Evolutionary conservation across 2,329 filamentous ascomycete genomes (phyloP).

Genomic region (Colletotrichum spaethianum): DNA sequence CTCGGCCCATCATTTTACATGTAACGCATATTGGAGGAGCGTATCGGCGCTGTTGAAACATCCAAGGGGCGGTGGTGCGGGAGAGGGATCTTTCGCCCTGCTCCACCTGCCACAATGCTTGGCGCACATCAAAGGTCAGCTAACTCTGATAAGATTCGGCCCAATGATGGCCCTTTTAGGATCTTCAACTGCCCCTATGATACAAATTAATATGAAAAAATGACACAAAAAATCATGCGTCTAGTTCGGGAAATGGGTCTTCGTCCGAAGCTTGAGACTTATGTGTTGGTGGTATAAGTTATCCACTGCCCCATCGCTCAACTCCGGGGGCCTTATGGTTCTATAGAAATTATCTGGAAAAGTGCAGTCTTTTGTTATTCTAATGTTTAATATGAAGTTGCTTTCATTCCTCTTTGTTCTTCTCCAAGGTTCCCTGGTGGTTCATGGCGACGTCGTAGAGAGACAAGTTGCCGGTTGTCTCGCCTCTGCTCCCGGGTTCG

Average conservation of each 20-base stretch:
- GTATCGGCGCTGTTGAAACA: too few relatives aligned
- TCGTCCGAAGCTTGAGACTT: not conserved
- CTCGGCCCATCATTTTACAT: not conserved
- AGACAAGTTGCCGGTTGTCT: conserved; percentile 11
- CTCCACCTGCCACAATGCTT: not conserved
- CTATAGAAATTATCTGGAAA: not conserved
- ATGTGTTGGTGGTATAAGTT: not conserved
- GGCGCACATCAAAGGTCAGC: not conserved
- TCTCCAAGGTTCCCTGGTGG: not conserved
- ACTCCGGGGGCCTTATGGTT: not conserved
- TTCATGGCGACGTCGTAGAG: not conserved
- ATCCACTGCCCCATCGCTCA: too few relatives aligned
- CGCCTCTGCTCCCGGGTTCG: conserved; percentile 44
- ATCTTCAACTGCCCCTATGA: not conserved
- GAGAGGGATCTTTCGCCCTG: too few relatives aligned
- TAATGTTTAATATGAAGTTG: conserved; percentile 5
- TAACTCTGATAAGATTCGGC: not conserved
- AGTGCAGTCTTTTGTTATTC: not conserved
- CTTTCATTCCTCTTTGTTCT: not conserved
- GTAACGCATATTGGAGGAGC: not conserved
- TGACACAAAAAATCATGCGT: not conserved
- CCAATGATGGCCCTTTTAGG: not conserved
- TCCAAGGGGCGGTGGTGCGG: too few relatives aligned
- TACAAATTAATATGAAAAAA: not conserved
- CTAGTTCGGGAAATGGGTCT: not conserved